Evolutionary conservation across 75 land plant species (phyloP).

Genomic region (Isoetes taiwanensis): DNA sequence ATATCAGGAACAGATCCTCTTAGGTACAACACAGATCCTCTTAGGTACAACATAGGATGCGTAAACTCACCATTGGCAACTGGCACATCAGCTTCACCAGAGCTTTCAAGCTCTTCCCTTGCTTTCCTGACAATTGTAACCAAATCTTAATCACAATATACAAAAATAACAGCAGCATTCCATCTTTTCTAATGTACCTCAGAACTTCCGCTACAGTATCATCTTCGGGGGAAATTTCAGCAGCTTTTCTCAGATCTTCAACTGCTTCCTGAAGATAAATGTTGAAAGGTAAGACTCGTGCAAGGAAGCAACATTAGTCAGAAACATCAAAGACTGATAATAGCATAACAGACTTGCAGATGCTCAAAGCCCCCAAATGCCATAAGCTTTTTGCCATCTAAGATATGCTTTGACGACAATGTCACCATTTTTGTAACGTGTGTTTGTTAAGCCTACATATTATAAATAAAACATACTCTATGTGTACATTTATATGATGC

Average conservation of each 20-base stretch:
- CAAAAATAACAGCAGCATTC: neutral
- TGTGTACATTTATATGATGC: too few species aligned
- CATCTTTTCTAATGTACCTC: slow-evolving; percentile 27
- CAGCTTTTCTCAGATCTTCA: slow-evolving; percentile 62
- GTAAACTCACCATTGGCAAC: slow-evolving; percentile 1
- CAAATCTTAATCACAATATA: neutral
- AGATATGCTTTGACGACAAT: too few species aligned
- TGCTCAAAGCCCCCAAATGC: too few species aligned
- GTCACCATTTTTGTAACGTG: too few species aligned
- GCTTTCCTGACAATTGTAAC: slow-evolving; percentile 13
- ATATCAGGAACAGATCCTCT: neutral
- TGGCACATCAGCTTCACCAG: slow-evolving; percentile 14
- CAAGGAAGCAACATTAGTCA: too few species aligned
- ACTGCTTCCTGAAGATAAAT: slow-evolving; percentile 50
- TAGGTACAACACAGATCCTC: neutral
- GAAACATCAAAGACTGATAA: too few species aligned
- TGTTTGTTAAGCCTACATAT: too few species aligned
- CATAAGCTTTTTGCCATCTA: too few species aligned
- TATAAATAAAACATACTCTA: too few species aligned
- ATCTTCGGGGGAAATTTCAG: slow-evolving; percentile 70
- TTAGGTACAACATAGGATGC: neutral
- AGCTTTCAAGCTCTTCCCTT: slow-evolving; percentile 15
- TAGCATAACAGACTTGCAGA: too few species aligned
- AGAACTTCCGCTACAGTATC: slow-evolving; percentile 71
- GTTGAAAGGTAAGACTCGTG: neutral